A percentile compares a stretch with the other conserved stretches of the same genome.
phyloP scores from a whole-genome alignment of 495 filamentous ascomycete genomes.

The Xylaria nigripes region DNA sequence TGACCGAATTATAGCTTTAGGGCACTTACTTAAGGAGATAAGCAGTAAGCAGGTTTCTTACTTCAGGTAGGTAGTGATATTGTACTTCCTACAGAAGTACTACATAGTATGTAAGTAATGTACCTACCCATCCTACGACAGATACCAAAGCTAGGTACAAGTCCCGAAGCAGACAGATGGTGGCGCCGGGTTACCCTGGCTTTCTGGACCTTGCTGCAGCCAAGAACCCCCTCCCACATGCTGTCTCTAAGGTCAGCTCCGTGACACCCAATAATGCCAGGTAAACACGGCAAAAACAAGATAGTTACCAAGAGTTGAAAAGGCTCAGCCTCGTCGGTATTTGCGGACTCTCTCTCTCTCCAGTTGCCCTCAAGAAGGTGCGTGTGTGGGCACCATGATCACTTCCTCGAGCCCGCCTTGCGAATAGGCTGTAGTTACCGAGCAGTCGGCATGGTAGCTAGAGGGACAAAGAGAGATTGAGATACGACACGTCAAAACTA shows the following conservation, averaged over 20 bases:
- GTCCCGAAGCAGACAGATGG: conserved; percentile 8
- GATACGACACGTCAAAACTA: conserved; percentile 8
- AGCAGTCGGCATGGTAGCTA: conserved; percentile 4
- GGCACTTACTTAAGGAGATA: background rate
- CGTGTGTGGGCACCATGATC: background rate
- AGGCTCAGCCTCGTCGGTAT: background rate
- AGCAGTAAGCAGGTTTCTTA: conserved; percentile 13
- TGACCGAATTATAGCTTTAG: too few species aligned
- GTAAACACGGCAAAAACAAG: background rate
- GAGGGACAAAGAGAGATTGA: background rate
- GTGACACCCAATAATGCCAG: background rate
- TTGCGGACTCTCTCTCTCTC: background rate
- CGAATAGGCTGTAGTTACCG: too few species aligned
- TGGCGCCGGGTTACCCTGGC: conserved; percentile 7
- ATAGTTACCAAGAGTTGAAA: background rate
- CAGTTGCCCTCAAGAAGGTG: background rate
- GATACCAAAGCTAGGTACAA: conserved; percentile 4
- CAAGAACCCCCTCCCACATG: conserved; percentile 5
- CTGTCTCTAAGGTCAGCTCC: conserved; percentile 1
- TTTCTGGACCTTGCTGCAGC: conserved; percentile 9
- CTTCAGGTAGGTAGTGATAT: too few species aligned
- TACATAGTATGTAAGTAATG: background rate
- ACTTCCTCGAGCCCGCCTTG: background rate
- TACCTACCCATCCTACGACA: background rate
- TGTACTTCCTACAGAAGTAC: background rate